Evolutionary conservation across 441 rosid genomes (phyloP).

Genomic region (Erodium chrysanthum): DNA sequence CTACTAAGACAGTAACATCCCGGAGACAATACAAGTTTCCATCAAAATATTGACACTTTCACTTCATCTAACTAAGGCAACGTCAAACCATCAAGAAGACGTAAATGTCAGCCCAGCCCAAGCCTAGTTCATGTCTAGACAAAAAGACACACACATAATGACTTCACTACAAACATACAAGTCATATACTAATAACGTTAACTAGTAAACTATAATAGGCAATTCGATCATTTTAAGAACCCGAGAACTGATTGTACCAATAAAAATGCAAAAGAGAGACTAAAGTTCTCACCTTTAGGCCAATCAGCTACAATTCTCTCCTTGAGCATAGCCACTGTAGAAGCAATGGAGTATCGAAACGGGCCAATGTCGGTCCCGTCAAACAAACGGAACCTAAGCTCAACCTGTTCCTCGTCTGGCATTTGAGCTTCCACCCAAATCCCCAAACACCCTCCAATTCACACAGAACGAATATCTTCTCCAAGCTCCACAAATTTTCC

Average conservation of each 20-base stretch:
- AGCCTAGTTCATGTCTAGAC: not conserved
- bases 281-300: constrained; percentile 55
- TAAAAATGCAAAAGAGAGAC: constrained; percentile 6
- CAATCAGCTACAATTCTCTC: constrained; percentile 66
- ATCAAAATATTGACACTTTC: not conserved
- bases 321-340: constrained; percentile 64
- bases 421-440: constrained; percentile 29
- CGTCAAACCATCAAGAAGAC: not conserved
- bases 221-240: not conserved
- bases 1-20: not conserved
- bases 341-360: constrained; percentile 56
- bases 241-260: not conserved
- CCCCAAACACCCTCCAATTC: constrained; percentile 8
- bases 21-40: not conserved
- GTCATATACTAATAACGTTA: not conserved
- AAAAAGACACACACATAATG: not conserved
- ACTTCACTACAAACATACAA: not conserved
- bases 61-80: not conserved
- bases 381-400: constrained; percentile 66
- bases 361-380: constrained; percentile 93
- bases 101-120: too few species aligned
- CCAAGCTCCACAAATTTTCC: constrained; percentile 6
- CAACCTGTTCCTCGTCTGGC: constrained; percentile 66
- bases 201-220: too few species aligned
- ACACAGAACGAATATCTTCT: not conserved